Evolutionary conservation across 2,329 filamentous ascomycete species (phyloP).

Genomic region (Pseudogymnoascus sp.): DNA sequence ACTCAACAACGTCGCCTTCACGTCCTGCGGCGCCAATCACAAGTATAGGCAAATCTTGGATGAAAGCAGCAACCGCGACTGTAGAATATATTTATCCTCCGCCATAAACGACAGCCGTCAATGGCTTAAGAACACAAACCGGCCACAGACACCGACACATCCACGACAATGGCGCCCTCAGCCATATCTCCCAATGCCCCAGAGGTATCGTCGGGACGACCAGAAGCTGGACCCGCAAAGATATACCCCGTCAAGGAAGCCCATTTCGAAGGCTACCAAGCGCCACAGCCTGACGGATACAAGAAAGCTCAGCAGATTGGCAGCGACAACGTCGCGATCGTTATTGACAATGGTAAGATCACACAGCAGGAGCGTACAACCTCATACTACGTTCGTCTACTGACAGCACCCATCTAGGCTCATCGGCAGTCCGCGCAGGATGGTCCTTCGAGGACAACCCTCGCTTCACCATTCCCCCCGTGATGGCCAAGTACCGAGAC

Average conservation of each 20-base stretch:
- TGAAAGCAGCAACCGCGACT: neutral
- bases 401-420: constrained; percentile 48
- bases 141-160: constrained; percentile 1
- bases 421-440: constrained; percentile 80
- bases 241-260: constrained; percentile 57
- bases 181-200: constrained; percentile 21
- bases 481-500: constrained; percentile 93
- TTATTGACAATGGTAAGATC: constrained; percentile 86
- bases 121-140: constrained; percentile 41
- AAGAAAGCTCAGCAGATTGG: constrained; percentile 48
- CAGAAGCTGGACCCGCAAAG: constrained; percentile 38
- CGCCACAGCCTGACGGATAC: constrained; percentile 59
- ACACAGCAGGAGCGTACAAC: neutral
- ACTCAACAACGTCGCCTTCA: neutral
- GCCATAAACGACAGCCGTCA: constrained; percentile 41
- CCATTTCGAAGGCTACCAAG: constrained; percentile 50
- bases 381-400: neutral
- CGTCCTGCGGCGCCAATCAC: neutral
- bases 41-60: neutral
- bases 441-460: constrained; percentile 91
- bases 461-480: constrained; percentile 71
- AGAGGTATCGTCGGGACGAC: neutral
- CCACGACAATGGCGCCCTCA: constrained; percentile 27
- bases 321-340: constrained; percentile 65
- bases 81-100: neutral